Conservation (phyloP, 164 flowering plant species). For the Sedum album region DNA sequence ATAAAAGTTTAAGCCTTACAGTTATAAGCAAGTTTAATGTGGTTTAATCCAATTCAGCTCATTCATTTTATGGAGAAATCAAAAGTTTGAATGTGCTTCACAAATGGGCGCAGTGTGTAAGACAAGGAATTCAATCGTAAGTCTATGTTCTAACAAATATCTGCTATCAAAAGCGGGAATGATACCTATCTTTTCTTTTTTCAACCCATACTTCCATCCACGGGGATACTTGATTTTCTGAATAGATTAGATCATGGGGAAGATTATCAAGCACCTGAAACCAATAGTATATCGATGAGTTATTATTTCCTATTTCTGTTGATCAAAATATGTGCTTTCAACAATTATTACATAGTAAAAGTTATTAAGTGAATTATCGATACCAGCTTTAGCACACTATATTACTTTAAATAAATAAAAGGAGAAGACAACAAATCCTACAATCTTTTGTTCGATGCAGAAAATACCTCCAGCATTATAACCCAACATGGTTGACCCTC, state of each 20-base stretch:
- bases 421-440: no score
- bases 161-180: background rate
- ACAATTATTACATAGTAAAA: no score
- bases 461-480: conserved; percentile 91
- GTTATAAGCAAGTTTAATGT: background rate
- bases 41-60: background rate
- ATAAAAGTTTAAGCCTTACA: background rate
- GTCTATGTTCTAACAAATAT: background rate
- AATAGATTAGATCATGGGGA: conserved; percentile 89
- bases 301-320: background rate
- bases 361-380: no score
- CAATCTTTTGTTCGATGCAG: background rate
- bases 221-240: conserved; percentile 74
- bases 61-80: background rate
- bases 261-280: conserved; percentile 95
- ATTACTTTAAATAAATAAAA: no score
- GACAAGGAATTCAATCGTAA: background rate
- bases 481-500: conserved; percentile 93
- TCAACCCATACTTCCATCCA: conserved; percentile 98
- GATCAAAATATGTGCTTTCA: no score
- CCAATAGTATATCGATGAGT: background rate
- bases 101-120: background rate
- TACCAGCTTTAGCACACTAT: no score
- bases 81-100: background rate
- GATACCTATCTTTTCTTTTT: conserved; percentile 53